A percentile compares a stretch with the other conserved stretches of the same genome.
Conservation (phyloP, 2,329 filamentous ascomycete species). For the Waltergamsia citrina region DNA sequence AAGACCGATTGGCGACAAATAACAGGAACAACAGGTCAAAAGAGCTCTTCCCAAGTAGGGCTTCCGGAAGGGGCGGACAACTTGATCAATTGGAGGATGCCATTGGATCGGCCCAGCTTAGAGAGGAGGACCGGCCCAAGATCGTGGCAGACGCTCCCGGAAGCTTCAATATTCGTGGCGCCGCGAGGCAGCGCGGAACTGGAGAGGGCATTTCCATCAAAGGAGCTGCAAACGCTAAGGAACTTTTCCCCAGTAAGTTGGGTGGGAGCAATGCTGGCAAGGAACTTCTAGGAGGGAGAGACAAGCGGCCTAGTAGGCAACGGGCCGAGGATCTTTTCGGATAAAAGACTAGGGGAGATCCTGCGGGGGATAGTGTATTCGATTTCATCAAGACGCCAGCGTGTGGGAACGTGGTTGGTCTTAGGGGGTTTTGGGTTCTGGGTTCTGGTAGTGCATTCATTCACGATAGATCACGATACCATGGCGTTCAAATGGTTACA, state of each 20-base stretch:
- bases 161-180: slow-evolving; percentile 51
- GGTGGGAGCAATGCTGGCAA: slow-evolving; percentile 46
- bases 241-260: slow-evolving; percentile 55
- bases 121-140: slow-evolving; percentile 34
- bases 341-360: slow-evolving; percentile 19
- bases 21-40: slow-evolving; percentile 21
- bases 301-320: slow-evolving; percentile 41
- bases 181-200: slow-evolving; percentile 34
- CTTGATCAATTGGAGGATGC: slow-evolving; percentile 27
- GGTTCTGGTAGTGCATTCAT: too few species aligned
- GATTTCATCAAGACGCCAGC: too few species aligned
- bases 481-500: slow-evolving; percentile 7
- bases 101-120: slow-evolving; percentile 25
- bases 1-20: slow-evolving; percentile 17
- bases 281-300: slow-evolving; percentile 55
- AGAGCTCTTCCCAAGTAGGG: slow-evolving; percentile 29
- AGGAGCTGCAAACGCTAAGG: slow-evolving; percentile 54
- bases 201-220: slow-evolving; percentile 55
- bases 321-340: slow-evolving; percentile 66
- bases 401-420: too few species aligned
- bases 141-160: slow-evolving; percentile 40
- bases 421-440: too few species aligned
- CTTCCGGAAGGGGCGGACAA: slow-evolving; percentile 14
- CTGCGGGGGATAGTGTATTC: not conserved
- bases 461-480: slow-evolving; percentile 12